Conservation (phyloP, 2,329 filamentous ascomycete genomes). For the Sarocladium oryzae region DNA sequence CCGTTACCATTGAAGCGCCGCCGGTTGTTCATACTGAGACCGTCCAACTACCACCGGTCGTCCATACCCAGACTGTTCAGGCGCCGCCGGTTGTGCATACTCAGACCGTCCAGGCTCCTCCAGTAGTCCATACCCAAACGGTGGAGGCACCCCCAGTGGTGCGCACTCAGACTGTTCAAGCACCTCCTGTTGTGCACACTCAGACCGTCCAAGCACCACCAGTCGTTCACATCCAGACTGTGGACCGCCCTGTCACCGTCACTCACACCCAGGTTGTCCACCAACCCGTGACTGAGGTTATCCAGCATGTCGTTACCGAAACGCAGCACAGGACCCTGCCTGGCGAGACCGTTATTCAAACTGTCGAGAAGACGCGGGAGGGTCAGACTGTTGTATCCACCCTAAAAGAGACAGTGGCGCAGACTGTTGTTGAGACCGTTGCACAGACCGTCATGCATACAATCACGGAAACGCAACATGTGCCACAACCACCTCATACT, state of each 20-base stretch:
- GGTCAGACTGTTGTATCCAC: background rate
- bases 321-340: conserved; percentile 6
- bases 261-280: background rate
- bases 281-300: background rate
- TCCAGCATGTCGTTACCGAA: conserved; percentile 1
- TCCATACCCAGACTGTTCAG: background rate
- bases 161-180: conserved; percentile 7
- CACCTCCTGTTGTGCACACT: background rate
- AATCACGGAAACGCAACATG: background rate
- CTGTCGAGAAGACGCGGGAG: background rate
- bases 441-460: conserved; percentile 18
- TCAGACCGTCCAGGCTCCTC: background rate
- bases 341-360: conserved; percentile 1
- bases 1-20: background rate
- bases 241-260: conserved; percentile 7
- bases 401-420: conserved; percentile 13
- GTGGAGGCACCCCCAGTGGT: background rate
- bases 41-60: background rate
- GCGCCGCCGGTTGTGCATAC: background rate
- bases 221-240: conserved; percentile 7
- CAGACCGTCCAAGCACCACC: background rate
- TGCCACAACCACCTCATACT: background rate
- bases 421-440: conserved; percentile 12
- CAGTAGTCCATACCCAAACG: conserved; percentile 4
- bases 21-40: background rate